These are phyloP conservation scores for Sugiyamaella mastotermitis DNA, from an alignment of 805 yeast genomes.

Conservation along the genomic window DNA sequence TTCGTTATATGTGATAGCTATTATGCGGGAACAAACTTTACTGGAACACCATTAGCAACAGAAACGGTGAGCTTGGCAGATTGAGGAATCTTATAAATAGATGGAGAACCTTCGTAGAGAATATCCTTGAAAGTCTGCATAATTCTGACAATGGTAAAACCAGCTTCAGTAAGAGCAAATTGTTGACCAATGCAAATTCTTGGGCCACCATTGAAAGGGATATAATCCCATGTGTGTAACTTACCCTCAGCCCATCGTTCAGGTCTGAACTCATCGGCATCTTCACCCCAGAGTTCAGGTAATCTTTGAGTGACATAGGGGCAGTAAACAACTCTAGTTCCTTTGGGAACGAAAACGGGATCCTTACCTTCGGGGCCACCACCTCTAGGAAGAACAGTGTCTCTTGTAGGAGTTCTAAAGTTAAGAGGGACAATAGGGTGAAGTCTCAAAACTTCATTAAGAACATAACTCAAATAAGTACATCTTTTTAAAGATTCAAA, in stretches of 20 bases:
- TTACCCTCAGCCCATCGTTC: slow-evolving; percentile 39
- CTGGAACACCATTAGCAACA: slow-evolving; percentile 4
- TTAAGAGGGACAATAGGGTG: slow-evolving; percentile 50
- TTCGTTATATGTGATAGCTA: no score
- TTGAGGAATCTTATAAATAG: slow-evolving; percentile 28
- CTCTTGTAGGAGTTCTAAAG: slow-evolving; percentile 40
- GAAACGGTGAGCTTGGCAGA: slow-evolving; percentile 6
- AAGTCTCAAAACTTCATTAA: slow-evolving; percentile 45
- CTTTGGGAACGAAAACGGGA: slow-evolving; percentile 41
- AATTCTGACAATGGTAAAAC: slow-evolving; percentile 38
- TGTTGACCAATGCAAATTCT: slow-evolving; percentile 52
- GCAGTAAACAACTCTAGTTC: slow-evolving; percentile 36
- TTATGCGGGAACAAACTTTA: slow-evolving; percentile 3
- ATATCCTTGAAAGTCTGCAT: slow-evolving; percentile 23
- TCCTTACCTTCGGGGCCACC: slow-evolving; percentile 39
- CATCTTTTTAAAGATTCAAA: slow-evolving; percentile 46
- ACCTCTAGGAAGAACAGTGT: slow-evolving; percentile 46
- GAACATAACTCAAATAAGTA: slow-evolving; percentile 41
- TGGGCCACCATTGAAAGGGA: slow-evolving; percentile 53
- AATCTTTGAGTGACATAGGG: slow-evolving; percentile 41
- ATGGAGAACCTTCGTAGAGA: slow-evolving; percentile 30
- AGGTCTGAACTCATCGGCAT: slow-evolving; percentile 22
- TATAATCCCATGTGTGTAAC: slow-evolving; percentile 41
- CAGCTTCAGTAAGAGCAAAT: slow-evolving; percentile 49
- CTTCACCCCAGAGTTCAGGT: slow-evolving; percentile 38